Evolutionary conservation across 148 eudicot species (phyloP).

Genomic region (Diospyros lotus): DNA sequence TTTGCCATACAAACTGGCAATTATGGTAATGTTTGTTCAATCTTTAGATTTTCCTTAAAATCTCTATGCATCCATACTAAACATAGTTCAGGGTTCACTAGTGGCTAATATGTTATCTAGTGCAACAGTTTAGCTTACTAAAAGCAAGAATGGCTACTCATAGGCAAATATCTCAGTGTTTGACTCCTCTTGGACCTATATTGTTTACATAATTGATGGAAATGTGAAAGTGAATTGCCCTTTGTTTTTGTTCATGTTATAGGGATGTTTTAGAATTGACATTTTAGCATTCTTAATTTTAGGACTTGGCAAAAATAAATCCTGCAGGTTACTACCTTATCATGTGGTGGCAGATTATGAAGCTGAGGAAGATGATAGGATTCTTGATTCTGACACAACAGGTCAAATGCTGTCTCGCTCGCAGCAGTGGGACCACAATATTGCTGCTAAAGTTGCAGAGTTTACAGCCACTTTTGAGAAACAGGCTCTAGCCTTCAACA

Average conservation of each 20-base stretch:
- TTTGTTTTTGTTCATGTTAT: not conserved
- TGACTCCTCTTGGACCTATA: no score
- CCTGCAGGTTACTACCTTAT: constrained; percentile 82
- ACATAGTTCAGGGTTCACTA: not conserved
- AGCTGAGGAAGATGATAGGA: constrained; percentile 96
- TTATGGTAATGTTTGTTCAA: no score
- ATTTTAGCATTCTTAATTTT: not conserved
- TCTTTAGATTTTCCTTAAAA: no score
- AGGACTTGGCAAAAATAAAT: not conserved
- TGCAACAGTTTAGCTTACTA: not conserved
- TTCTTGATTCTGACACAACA: constrained; percentile 83
- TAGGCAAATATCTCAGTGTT: not conserved
- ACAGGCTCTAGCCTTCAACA: constrained; percentile 86
- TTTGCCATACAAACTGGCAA: no score
- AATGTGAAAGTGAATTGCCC: not conserved
- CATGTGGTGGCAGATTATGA: constrained; percentile 99
- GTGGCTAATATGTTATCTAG: not conserved
- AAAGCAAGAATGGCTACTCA: not conserved
- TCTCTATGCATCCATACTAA: no score
- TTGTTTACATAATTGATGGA: not conserved
- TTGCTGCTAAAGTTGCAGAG: constrained; percentile 85
- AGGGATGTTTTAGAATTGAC: not conserved
- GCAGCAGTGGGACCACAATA: constrained; percentile 93
- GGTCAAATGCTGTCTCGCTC: constrained; percentile 81
- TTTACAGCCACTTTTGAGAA: constrained; percentile 86